Evolutionary conservation across 257 asterid genomes (phyloP), one percentile per base, ranked within the genome.

Genomic region (Jaltomata sinuosa): DNA sequence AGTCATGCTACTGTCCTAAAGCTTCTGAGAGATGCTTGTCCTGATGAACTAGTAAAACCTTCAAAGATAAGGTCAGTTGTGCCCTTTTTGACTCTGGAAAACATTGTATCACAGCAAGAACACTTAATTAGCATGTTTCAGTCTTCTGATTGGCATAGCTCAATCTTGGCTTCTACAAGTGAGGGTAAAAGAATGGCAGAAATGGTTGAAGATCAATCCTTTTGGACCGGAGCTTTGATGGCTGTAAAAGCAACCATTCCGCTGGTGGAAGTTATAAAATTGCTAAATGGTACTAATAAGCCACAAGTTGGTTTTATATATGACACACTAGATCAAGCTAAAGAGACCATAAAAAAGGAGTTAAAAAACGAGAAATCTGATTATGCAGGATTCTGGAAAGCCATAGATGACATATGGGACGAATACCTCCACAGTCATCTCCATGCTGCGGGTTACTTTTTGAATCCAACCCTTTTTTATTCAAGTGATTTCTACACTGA

Each of bases 321-420:
- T 11, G 93, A 94, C 11, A 92, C 91, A 5, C 80, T 92, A 3
- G 95, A 93, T 85, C 94, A 91, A 65, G 93, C 86, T 1, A 93
- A 94, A 85, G 98, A 90, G 83, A 88, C 87, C 1, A 94, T 94
- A 29, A 88, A 84, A 69, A 64, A 84, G 45, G 94, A 84, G 38
- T 85, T 93, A 34, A 64, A 84, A 52, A 8, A 54, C 74, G 90
- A 69, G 87, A 62, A 81, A 69, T 82, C 88, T 6, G 84, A 57
- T 32, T 89, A 91, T 85, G 11, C 12, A 21, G 92, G 83, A 9
- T 86, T 90, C 83, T 93, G 97, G 97, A 65, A 85, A 55, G 89
- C 11, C 2, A 88, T 94, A 29, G 97, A 93, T 40, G 91, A 86
- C 29, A 93, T 91, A 53, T 93, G 98, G 98, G 50, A 90, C 1